Base-by-base conservation (phyloP, 805 yeast species). In the Metschnikowia santaceciliae region DNA sequence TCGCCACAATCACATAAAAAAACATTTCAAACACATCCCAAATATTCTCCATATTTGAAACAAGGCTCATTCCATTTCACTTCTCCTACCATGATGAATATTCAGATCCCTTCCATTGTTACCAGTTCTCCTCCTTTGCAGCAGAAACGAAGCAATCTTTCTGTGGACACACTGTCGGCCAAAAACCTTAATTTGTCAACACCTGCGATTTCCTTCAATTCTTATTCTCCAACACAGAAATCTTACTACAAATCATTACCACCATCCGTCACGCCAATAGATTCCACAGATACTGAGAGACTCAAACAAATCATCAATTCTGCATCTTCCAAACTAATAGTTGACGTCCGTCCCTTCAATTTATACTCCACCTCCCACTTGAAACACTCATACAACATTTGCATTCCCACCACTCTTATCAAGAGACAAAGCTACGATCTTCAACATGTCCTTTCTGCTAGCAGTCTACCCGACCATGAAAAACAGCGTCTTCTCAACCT, bases 351-450 rank as follows among this genome's bases (percentile, higher is more conserved):
- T 20, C 72, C 77, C 4, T 75, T 63, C 59, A 72, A 72, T 51
- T 47, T 60, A 23, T 76, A 63, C 57, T 59, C 67, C 19, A 51
- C 56, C 7, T 58, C 68, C 30, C 68, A 71, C 48, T 49, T 76
- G 14, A 54, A 50, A 13, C 53, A 61, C 23, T 59, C 79, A 19
- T 54, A 69, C 52, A 73, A 74, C 53, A 59, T 74, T 15, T 75
- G 78, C 54, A 60, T 75, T 13, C 80, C 80, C 10, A 67, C 78
- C 2, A 76, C 80, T 1, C 63, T 76, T 23, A 56, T 76, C 32
- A 74, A 74, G 53, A 55, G 80, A 46, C 63, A 61, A 38, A 64
- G 71, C 32, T 70, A 68, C 47, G 65, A 61, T 46, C 54, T 76
- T 32, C 51, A 54, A 6, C 68, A 68, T 32, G 65, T 75, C 20